Evolutionary conservation across 1,284 basidiomycete species (phyloP).

Genomic region (Cutaneotrichosporon sp.): DNA sequence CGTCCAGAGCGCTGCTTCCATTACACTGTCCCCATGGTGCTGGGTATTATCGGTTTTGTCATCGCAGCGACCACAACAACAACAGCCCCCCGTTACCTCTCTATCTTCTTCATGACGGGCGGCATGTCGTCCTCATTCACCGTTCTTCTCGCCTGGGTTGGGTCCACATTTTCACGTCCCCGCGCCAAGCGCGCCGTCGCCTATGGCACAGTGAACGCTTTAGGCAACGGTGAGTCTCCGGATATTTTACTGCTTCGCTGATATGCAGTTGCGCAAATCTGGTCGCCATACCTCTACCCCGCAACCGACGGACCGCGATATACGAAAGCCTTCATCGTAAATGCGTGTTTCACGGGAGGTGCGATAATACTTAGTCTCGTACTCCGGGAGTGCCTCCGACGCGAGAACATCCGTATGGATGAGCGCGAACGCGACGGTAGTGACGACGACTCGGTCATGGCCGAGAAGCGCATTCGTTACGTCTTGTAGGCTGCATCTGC

Average conservation of each 20-base stretch:
- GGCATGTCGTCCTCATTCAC: constrained; percentile 33
- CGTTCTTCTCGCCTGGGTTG: constrained; percentile 38
- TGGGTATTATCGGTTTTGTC: constrained; percentile 40
- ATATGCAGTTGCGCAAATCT: constrained; percentile 30
- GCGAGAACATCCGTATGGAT: constrained; percentile 21
- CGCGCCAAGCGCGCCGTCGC: constrained; percentile 36
- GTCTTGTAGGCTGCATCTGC: neutral
- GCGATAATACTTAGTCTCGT: constrained; percentile 26
- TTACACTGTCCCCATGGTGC: constrained; percentile 41
- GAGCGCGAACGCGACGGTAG: neutral
- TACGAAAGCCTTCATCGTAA: constrained; percentile 29
- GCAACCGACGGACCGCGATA: constrained; percentile 20
- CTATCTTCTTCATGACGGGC: constrained; percentile 32
- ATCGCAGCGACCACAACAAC: constrained; percentile 29
- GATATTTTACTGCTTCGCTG: too few species aligned
- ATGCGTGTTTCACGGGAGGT: constrained; percentile 25
- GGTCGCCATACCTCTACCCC: constrained; percentile 39
- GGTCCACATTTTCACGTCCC: constrained; percentile 36
- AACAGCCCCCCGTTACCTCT: constrained; percentile 29
- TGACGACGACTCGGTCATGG: neutral
- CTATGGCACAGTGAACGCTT: constrained; percentile 36
- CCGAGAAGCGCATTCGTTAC: neutral
- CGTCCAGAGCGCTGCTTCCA: constrained; percentile 41
- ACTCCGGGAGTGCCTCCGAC: constrained; percentile 24
- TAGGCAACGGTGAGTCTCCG: constrained; percentile 28